Base-by-base conservation (phyloP, 73 alveolate genomes). In the Durusdinium trenchii region DNA sequence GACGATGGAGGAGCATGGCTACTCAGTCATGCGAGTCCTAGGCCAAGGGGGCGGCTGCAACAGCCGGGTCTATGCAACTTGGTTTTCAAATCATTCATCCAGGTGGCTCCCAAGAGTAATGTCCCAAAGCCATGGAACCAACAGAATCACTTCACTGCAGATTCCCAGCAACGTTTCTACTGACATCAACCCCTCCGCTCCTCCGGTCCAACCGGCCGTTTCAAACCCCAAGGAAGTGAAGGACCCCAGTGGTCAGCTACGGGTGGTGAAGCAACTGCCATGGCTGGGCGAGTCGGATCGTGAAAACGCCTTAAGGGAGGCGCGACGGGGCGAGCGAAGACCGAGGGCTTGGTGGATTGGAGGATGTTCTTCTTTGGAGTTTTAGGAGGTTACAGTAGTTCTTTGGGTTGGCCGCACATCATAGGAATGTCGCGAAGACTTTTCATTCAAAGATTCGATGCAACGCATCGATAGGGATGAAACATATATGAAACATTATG, bases 1-100 rank as follows among this genome's bases (percentile, higher is more conserved):
- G 61, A 16, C 84, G 61, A 92, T 92, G 98, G 98, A 92, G 60
- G 98, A 92, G 90, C 87, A 73, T 71, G 98, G 98, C 98, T 92
- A 92, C 90, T 48, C 98, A 20, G 98, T 92, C 62, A 92, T 92
- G 87, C 98, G 98, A 18, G 98, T 92, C 75, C 78, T 92, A 61
- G 98, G 98, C 26, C 98, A 92, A 71, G 98, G 98, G 14, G 96
- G 96, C 38, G 96, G 96, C 46, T 86, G 86, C 86, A 43, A 36
- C 86, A 35, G 40, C 60, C 76, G 43, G 9, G 76, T 62, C 18
- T 35, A 40, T 62, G 38, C 18, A 6, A 62, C 76, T 38, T 20
- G 76, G 40, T 20, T 62, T 62, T n/a, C n/a, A n/a, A n/a, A n/a
- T n/a, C n/a, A n/a, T n/a, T n/a, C n/a, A n/a, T n/a, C n/a, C n/a